phyloP scores from a whole-genome alignment of 2,329 filamentous ascomycete species.

The Coniochaeta sp. region DNA sequence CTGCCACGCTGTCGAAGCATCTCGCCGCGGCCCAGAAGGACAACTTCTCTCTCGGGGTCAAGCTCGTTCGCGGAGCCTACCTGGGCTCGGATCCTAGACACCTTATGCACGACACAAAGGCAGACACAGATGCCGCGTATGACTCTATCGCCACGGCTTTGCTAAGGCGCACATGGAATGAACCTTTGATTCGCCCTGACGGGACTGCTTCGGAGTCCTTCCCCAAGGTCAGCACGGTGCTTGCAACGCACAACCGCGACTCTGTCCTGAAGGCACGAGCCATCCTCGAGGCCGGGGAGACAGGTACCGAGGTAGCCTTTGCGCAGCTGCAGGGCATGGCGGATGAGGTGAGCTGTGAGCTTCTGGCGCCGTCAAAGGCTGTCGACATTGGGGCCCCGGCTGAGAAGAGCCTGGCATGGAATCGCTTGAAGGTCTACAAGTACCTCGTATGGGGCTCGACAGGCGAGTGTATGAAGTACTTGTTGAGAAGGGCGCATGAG shows the following conservation, averaged over 20 bases:
- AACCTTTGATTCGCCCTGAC: conserved; percentile 36
- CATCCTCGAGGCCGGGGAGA: conserved; percentile 37
- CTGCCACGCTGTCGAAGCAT: conserved; percentile 50
- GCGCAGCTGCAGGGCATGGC: conserved; percentile 94
- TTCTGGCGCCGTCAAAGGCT: conserved; percentile 24
- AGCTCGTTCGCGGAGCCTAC: conserved; percentile 71
- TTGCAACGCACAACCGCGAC: conserved; percentile 76
- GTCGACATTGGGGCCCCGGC: background rate
- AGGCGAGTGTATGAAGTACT: conserved; percentile 80
- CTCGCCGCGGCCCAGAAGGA: conserved; percentile 50
- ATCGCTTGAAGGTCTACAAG: conserved; percentile 46
- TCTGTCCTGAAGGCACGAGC: conserved; percentile 55
- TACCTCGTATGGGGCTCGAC: conserved; percentile 65
- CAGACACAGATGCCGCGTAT: conserved; percentile 64
- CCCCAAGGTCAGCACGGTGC: conserved; percentile 55
- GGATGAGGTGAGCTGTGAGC: conserved; percentile 74
- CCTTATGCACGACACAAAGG: conserved; percentile 65
- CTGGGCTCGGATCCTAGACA: conserved; percentile 62
- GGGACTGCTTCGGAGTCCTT: conserved; percentile 29
- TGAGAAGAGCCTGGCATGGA: background rate
- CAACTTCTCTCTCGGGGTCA: conserved; percentile 62
- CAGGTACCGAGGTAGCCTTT: conserved; percentile 43
- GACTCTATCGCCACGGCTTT: conserved; percentile 63
- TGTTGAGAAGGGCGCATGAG: conserved; percentile 65
- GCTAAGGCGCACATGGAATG: conserved; percentile 55